phyloP scores from a whole-genome alignment of 208 protist species.

The Trypanosomatidae sp. region DNA sequence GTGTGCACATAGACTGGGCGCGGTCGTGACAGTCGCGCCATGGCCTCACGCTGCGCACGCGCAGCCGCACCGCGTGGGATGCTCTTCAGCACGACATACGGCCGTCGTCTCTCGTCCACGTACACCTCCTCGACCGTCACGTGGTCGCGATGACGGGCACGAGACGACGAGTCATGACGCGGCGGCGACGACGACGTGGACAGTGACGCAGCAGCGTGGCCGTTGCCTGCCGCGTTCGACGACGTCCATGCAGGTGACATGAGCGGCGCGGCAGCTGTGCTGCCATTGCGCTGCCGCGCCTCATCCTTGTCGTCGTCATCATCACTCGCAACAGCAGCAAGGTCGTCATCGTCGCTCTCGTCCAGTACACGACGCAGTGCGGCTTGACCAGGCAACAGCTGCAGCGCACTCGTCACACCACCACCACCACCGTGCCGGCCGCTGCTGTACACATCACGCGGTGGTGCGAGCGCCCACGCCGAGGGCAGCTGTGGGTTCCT shows the following conservation, averaged over 20 bases:
- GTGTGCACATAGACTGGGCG: conserved; percentile 20
- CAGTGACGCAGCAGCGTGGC: no score
- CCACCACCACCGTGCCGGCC: no score
- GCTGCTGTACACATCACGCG: conserved; percentile 3
- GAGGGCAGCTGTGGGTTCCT: conserved; percentile 46
- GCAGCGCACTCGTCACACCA: no score
- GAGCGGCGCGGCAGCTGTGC: no score
- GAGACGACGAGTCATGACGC: no score
- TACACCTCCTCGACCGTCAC: conserved; percentile 50
- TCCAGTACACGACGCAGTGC: conserved; percentile 12
- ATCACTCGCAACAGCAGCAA: no score
- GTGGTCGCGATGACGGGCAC: no score
- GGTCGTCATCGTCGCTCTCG: no score
- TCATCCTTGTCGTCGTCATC: conserved; percentile 4
- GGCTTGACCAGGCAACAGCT: conserved; percentile 18
- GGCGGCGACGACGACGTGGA: no score
- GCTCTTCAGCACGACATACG: conserved; percentile 54
- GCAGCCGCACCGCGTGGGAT: conserved; percentile 31
- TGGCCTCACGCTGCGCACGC: conserved; percentile 18
- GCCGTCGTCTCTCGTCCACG: conserved; percentile 46
- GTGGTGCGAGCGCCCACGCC: conserved; percentile 53
- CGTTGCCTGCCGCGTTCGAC: no score
- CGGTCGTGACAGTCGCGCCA: conserved; percentile 41
- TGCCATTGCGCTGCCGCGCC: neutral
- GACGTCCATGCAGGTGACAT: no score